Evolutionary conservation across 805 yeast genomes (phyloP).

Genomic region (Wickerhamomyces rabaulensis): DNA sequence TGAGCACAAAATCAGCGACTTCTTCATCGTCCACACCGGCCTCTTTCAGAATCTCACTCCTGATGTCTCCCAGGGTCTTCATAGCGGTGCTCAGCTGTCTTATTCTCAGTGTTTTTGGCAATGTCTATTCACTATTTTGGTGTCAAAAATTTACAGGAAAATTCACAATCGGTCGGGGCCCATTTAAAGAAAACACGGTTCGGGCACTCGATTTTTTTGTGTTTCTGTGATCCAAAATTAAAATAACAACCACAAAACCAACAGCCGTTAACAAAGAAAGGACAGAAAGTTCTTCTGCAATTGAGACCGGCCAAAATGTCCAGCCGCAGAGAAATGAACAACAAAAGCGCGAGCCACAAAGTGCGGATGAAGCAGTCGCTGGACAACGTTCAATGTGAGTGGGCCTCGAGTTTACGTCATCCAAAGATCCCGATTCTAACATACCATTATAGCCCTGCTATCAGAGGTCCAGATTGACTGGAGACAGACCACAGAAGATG

Average conservation of each 20-base stretch:
- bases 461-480: constrained; percentile 38
- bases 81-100: no score
- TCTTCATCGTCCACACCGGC: constrained; percentile 37
- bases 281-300: no score
- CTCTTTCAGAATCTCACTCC: constrained; percentile 16
- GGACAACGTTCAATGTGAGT: constrained; percentile 5
- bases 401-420: neutral
- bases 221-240: no score
- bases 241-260: no score
- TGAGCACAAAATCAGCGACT: constrained; percentile 42
- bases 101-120: no score
- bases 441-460: constrained; percentile 7
- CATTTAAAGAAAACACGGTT: no score
- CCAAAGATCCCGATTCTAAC: neutral
- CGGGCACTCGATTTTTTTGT: no score
- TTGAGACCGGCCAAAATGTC: no score
- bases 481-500: constrained; percentile 43
- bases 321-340: neutral
- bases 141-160: neutral
- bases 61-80: constrained; percentile 4
- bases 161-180: no score
- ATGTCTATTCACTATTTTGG: no score
- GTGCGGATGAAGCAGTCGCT: constrained; percentile 4
- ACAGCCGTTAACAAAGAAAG: no score
- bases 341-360: neutral